Evolutionary conservation across 257 asterid species (phyloP), one percentile per base, ranked within the genome.

Genomic region (Perilla frutescens): DNA sequence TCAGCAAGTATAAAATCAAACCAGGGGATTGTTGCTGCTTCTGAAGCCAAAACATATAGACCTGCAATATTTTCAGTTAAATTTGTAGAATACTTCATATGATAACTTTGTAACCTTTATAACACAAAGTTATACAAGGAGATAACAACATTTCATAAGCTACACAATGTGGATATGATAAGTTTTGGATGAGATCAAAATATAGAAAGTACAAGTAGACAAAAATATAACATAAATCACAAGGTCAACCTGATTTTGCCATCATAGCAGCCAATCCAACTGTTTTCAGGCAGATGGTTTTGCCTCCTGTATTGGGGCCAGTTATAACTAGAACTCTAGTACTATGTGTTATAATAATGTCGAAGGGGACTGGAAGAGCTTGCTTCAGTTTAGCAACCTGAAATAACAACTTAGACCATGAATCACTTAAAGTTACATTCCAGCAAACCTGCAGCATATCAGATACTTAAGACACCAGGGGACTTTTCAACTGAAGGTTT

Each of bases 241-340:
- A 13, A 45, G 66, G 62, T 60, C 77, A 58, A 92, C 99, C 99
- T 77, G 99, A 95, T 81, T 92, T 95, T 76, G 99, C 99, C 99
- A 95, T 95, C 98, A 95, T 83, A 68, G 91, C 95, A 81, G 99
- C 99, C 89, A 95, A 84, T 66, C 96, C 99, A 79, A 92, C 81
- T 62, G 98, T 95, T 87, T 95, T 95, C 88, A 95, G 85, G 78
- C 91, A 86, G 80, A 95, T 90, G 81, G 99, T 95, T 86, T 95
- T 95, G 76, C 99, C 99, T 58, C 99, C 99, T 48, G 99, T 95
- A 78, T 95, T 95, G 34, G 99, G 99, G 72, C 99, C 99, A 34
- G 98, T 91, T 80, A 95, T 87, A 36, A 92, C 88, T 56, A 92
- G 71, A 66, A 92, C 99, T 75, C 87, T 87, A 58, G 91, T 85